Evolutionary conservation across 1,284 basidiomycete genomes (phyloP).

Genomic region (Apiotrichum akiyoshidainum): DNA sequence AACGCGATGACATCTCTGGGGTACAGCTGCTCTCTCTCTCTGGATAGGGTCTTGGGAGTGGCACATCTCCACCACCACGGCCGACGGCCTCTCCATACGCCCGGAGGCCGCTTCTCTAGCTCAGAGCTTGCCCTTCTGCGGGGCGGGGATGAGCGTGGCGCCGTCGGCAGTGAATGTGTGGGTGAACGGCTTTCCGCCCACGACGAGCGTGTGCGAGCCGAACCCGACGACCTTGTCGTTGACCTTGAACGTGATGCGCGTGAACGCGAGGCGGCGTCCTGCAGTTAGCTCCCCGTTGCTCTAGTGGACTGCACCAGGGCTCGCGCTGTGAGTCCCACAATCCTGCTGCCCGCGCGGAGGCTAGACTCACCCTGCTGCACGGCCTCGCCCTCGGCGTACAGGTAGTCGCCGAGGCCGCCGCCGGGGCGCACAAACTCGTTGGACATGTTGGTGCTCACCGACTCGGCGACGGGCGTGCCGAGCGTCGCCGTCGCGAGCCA

Average conservation of each 20-base stretch:
- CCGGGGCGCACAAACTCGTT: conserved; percentile 17
- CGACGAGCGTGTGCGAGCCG: conserved; percentile 17
- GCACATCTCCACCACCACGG: too few relatives aligned
- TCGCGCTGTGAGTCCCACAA: too few relatives aligned
- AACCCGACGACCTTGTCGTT: conserved; percentile 11
- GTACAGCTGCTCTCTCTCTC: too few relatives aligned
- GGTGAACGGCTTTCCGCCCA: neutral
- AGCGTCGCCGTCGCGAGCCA: conserved; percentile 15
- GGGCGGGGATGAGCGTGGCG: conserved; percentile 3
- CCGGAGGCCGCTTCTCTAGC: too few relatives aligned
- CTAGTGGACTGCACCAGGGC: neutral
- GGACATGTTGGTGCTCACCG: conserved; percentile 16
- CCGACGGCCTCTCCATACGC: too few relatives aligned
- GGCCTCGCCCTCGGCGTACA: conserved; percentile 6
- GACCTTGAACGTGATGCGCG: conserved; percentile 14
- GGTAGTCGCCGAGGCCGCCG: conserved; percentile 11
- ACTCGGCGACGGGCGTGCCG: conserved; percentile 7
- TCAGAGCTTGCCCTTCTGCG: conserved; percentile 3
- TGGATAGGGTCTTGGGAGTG: too few relatives aligned
- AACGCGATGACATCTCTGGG: too few relatives aligned
- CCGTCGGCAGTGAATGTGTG: conserved; percentile 14
- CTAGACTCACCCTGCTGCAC: conserved; percentile 16
- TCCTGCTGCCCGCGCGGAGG: too few relatives aligned
- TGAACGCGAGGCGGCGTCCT: conserved; percentile 16
- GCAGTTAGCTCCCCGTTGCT: neutral